Evolutionary conservation across 1,284 basidiomycete species (phyloP).

Genomic region (Cryptococcus sp.): DNA sequence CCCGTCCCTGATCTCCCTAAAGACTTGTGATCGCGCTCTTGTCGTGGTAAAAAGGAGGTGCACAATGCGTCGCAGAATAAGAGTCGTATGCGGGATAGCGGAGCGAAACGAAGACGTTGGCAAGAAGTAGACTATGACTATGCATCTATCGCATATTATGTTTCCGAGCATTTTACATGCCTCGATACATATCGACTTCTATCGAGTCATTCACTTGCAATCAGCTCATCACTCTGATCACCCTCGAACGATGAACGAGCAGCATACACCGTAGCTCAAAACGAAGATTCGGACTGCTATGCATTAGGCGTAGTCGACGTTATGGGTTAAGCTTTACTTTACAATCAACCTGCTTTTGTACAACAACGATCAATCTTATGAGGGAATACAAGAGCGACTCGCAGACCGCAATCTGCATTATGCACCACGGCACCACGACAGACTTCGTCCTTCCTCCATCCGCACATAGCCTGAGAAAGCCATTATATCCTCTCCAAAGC

Average conservation of each 20-base stretch:
- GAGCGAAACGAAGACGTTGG: not conserved
- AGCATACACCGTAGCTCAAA: too few species aligned
- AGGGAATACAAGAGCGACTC: not conserved
- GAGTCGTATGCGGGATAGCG: not conserved
- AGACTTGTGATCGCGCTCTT: slow-evolving; percentile 10
- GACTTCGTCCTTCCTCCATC: not conserved
- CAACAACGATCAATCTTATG: not conserved
- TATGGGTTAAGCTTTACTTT: too few species aligned
- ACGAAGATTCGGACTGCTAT: not conserved
- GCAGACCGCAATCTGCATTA: not conserved
- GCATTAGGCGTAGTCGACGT: not conserved
- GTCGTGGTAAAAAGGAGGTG: not conserved
- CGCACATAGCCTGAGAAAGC: not conserved
- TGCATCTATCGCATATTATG: too few species aligned
- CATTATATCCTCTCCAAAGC: slow-evolving; percentile 7
- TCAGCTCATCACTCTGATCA: too few species aligned
- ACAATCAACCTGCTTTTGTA: too few species aligned
- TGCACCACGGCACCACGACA: not conserved
- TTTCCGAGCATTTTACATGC: too few species aligned
- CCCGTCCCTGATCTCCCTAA: slow-evolving; percentile 45
- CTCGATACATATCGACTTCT: not conserved
- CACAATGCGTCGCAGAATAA: not conserved
- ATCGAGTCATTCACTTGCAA: too few species aligned
- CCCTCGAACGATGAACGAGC: too few species aligned
- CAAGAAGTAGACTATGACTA: too few species aligned